Evolutionary conservation across 371 early-diverging fungal species (phyloP).

Genomic region (Apophysomyces trapeziformis): DNA sequence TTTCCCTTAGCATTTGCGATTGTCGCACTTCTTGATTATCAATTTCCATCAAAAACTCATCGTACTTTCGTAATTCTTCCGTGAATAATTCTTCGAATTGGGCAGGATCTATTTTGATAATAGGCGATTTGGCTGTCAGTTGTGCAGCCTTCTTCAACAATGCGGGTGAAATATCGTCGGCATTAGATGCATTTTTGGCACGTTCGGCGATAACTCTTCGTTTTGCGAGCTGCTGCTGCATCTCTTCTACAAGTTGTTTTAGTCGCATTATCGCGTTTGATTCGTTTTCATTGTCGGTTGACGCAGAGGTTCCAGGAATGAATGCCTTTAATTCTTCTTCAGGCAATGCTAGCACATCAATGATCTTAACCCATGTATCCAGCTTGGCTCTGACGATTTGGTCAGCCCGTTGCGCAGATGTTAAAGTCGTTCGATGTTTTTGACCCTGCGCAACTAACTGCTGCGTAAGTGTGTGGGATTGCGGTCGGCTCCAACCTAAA

Average conservation of each 20-base stretch:
- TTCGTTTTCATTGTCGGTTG: conserved; percentile 10
- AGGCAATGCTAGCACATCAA: conserved; percentile 39
- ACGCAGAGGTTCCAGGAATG: conserved; percentile 21
- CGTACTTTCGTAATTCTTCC: conserved; percentile 71
- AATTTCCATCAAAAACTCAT: conserved; percentile 61
- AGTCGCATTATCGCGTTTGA: conserved; percentile 20
- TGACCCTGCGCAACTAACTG: conserved; percentile 65
- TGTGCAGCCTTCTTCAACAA: conserved; percentile 53
- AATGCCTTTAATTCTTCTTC: conserved; percentile 46
- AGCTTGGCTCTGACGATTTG: conserved; percentile 64
- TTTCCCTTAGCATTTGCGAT: conserved; percentile 57
- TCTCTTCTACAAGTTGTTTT: conserved; percentile 32
- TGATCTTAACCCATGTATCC: conserved; percentile 60
- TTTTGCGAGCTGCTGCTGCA: conserved; percentile 33
- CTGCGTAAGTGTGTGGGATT: conserved; percentile 64
- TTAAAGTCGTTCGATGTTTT: conserved; percentile 66
- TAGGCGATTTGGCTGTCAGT: conserved; percentile 60
- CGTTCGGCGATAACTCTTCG: conserved; percentile 35
- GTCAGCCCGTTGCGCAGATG: conserved; percentile 74
- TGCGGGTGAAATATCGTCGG: conserved; percentile 74
- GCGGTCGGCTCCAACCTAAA: conserved; percentile 62
- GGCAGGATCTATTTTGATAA: conserved; percentile 77
- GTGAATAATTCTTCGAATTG: conserved; percentile 80
- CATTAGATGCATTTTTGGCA: conserved; percentile 49
- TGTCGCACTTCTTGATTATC: conserved; percentile 65